Percentiles rank a stretch among this genome's conserved stretches.
These are phyloP conservation scores for Scalesia atractyloides DNA, from an alignment of 129 eudicot genomes.

Conservation along the genomic window DNA sequence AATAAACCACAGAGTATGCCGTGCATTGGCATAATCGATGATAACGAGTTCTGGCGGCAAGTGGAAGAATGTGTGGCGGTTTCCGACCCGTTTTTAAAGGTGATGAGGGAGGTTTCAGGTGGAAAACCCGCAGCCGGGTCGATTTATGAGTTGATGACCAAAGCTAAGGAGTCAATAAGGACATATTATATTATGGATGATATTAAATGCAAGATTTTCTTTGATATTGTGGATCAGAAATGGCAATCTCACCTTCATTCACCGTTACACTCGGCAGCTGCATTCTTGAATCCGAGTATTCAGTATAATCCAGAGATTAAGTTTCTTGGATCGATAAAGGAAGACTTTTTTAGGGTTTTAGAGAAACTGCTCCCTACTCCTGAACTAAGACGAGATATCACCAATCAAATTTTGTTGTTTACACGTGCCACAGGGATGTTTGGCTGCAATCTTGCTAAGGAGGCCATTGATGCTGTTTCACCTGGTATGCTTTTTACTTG, in stretches of 20 bases:
- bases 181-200: slow-evolving; percentile 97
- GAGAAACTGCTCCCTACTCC: slow-evolving; percentile 90
- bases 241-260: slow-evolving; percentile 90
- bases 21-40: slow-evolving; percentile 68
- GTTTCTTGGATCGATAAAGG: slow-evolving; percentile 80
- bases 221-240: slow-evolving; percentile 90
- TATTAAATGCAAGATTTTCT: slow-evolving; percentile 77
- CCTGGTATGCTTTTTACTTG: slow-evolving; percentile 55
- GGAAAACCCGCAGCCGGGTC: slow-evolving; percentile 84
- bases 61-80: slow-evolving; percentile 90
- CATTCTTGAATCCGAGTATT: slow-evolving; percentile 83
- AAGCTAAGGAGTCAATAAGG: slow-evolving; percentile 88
- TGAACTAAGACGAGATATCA: slow-evolving; percentile 77
- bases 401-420: slow-evolving; percentile 75
- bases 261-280: slow-evolving; percentile 92
- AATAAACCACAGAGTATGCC: slow-evolving; percentile 67
- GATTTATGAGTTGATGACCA: slow-evolving; percentile 84
- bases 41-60: slow-evolving; percentile 78
- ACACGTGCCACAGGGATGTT: slow-evolving; percentile 85
- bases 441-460: slow-evolving; percentile 94
- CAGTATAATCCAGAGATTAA: slow-evolving; percentile 92
- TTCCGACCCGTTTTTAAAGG: slow-evolving; percentile 87
- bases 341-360: slow-evolving; percentile 74
- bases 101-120: slow-evolving; percentile 79
- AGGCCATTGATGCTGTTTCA: slow-evolving; percentile 81